phyloP scores from a whole-genome alignment of 306 rosid genomes.

The Cucumis melo region DNA sequence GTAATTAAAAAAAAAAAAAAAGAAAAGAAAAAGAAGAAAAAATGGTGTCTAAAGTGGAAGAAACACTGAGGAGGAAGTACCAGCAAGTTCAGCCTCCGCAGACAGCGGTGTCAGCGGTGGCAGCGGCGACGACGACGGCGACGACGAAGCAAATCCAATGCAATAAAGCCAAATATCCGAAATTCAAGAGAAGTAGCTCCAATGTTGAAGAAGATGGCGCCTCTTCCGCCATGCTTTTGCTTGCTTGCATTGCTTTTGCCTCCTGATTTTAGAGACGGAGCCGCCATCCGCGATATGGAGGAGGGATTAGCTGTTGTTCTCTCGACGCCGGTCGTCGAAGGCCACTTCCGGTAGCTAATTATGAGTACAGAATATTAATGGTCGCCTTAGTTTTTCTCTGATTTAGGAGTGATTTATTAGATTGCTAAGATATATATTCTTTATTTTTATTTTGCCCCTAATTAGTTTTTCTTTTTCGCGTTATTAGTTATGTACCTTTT shows the following conservation, averaged over 20 bases:
- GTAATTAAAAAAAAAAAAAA: too few species aligned
- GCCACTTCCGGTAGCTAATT: background rate
- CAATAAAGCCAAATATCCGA: conserved; percentile 61
- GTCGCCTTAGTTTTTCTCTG: background rate
- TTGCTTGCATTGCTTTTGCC: conserved; percentile 88
- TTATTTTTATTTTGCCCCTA: background rate
- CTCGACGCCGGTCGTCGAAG: background rate
- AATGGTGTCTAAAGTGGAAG: conserved; percentile 82
- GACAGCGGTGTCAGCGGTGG: conserved; percentile 7
- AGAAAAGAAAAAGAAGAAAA: too few species aligned
- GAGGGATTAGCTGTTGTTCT: background rate
- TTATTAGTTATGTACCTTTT: background rate
- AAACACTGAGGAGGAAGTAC: conserved; percentile 39
- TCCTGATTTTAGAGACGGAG: conserved; percentile 12
- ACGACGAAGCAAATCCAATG: conserved; percentile 56
- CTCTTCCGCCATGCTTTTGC: conserved; percentile 85
- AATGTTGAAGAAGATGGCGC: conserved; percentile 68
- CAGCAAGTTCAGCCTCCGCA: conserved; percentile 22
- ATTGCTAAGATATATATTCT: background rate
- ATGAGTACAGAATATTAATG: background rate
- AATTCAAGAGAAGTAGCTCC: conserved; percentile 85
- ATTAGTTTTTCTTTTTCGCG: background rate
- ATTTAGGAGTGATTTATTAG: background rate
- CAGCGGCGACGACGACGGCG: conserved; percentile 15
- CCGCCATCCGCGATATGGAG: background rate